Percentiles rank a stretch among this genome's conserved stretches.
Evolutionary conservation across 495 filamentous ascomycete genomes (phyloP).

Genomic region (Lasiosphaeris hirsuta): DNA sequence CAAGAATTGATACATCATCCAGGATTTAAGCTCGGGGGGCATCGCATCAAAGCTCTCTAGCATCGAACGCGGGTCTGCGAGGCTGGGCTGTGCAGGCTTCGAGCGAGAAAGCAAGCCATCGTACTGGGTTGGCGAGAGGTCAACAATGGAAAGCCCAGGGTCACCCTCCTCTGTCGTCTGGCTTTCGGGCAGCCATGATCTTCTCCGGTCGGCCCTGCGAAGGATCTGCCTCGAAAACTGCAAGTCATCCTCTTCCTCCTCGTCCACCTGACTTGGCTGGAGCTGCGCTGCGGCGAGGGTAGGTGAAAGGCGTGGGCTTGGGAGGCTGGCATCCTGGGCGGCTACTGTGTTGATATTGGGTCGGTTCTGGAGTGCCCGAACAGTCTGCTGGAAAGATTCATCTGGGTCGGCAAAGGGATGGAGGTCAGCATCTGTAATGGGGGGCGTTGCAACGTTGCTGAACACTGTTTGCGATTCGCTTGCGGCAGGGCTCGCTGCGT

Average conservation of each 20-base stretch:
- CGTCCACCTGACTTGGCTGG: conserved; percentile 34
- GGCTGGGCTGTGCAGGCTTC: conserved; percentile 22
- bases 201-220: conserved; percentile 12
- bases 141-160: conserved; percentile 8
- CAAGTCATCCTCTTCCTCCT: conserved; percentile 26
- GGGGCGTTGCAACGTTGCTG: conserved; percentile 55
- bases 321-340: conserved; percentile 83
- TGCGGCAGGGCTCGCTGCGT: conserved; percentile 43
- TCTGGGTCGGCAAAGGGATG: conserved; percentile 47
- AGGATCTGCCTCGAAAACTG: conserved; percentile 25
- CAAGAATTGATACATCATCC: conserved; percentile 94
- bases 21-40: conserved; percentile 82
- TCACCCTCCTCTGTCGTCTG: conserved; percentile 29
- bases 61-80: conserved; percentile 77
- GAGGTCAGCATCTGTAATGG: conserved; percentile 51
- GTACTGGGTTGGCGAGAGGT: conserved; percentile 19
- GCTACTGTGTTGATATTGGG: conserved; percentile 58
- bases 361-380: conserved; percentile 36
- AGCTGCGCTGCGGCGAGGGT: conserved; percentile 77
- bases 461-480: conserved; percentile 47
- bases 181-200: conserved; percentile 27
- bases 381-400: conserved; percentile 38
- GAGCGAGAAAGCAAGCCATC: conserved; percentile 15
- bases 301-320: conserved; percentile 91
- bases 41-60: conserved; percentile 88